Evolutionary conservation across 2,329 filamentous ascomycete species (phyloP).

Genomic region (Diaporthe destruens): DNA sequence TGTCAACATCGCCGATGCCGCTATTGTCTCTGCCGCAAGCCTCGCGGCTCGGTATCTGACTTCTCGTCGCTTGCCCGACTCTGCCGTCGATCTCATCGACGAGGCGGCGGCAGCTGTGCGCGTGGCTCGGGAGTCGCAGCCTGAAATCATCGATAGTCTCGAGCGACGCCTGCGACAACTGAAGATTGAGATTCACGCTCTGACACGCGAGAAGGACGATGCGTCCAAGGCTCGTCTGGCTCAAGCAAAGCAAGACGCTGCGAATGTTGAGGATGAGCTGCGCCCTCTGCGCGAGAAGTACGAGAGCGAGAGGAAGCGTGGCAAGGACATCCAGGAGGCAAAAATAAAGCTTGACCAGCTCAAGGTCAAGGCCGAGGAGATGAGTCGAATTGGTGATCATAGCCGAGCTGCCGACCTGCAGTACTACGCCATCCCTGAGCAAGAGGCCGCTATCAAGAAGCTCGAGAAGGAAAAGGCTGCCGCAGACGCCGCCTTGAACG

Average conservation of each 20-base stretch:
- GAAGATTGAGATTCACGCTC: slow-evolving; percentile 96
- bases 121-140: slow-evolving; percentile 95
- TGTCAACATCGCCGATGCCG: slow-evolving; percentile 94
- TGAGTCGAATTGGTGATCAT: slow-evolving; percentile 88
- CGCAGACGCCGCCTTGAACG: slow-evolving; percentile 78
- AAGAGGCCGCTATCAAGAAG: slow-evolving; percentile 81
- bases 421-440: slow-evolving; percentile 97
- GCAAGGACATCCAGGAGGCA: slow-evolving; percentile 91
- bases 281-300: slow-evolving; percentile 95
- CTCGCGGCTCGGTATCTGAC: slow-evolving; percentile 95
- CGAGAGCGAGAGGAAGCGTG: slow-evolving; percentile 89
- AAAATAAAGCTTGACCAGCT: slow-evolving; percentile 95
- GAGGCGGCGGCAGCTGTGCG: slow-evolving; percentile 97
- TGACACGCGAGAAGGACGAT: slow-evolving; percentile 94
- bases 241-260: slow-evolving; percentile 88
- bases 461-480: slow-evolving; percentile 85
- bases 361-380: slow-evolving; percentile 92
- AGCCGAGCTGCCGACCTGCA: slow-evolving; percentile 91
- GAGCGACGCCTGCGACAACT: slow-evolving; percentile 91
- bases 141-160: slow-evolving; percentile 93
- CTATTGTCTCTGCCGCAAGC: slow-evolving; percentile 91
- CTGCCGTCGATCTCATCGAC: slow-evolving; percentile 95
- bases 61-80: slow-evolving; percentile 90
- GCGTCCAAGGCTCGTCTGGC: slow-evolving; percentile 86
- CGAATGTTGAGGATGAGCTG: slow-evolving; percentile 94